These are phyloP conservation scores for Saccharomycopsis vini DNA, from an alignment of 805 yeast species.

Conservation along the genomic window DNA sequence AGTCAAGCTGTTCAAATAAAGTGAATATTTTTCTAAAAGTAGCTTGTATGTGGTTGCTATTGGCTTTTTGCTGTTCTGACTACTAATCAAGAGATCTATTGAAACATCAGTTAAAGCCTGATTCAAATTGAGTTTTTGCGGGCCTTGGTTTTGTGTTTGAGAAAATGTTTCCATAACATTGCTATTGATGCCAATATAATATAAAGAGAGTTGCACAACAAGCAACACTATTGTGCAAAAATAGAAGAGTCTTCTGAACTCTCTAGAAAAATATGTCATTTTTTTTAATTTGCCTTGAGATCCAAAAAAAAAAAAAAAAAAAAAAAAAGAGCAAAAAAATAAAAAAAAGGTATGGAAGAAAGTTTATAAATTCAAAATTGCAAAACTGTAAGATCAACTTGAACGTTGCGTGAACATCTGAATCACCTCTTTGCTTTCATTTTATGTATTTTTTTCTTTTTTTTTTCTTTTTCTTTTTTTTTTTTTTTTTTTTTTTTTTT, in stretches of 20 bases:
- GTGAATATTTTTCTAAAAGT: slow-evolving; percentile 5
- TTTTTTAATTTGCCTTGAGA: too few species aligned
- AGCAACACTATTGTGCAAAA: not conserved
- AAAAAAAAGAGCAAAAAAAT: too few species aligned
- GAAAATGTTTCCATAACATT: not conserved
- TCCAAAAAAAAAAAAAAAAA: too few species aligned
- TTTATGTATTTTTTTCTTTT: too few species aligned
- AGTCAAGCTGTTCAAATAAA: slow-evolving; percentile 8
- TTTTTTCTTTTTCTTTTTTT: too few species aligned
- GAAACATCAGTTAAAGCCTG: not conserved
- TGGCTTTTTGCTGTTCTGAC: slow-evolving; percentile 9
- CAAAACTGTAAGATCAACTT: too few species aligned
- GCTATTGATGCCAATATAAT: not conserved
- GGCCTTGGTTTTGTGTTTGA: not conserved
- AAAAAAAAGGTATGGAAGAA: too few species aligned
- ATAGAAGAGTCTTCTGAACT: slow-evolving; percentile 5
- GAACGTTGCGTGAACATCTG: too few species aligned
- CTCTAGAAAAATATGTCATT: slow-evolving; percentile 5
- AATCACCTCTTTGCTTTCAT: too few species aligned
- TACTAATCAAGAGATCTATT: slow-evolving; percentile 5
- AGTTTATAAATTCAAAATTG: too few species aligned
- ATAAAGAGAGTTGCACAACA: slow-evolving; percentile 3
- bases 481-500: too few species aligned
- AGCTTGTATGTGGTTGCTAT: slow-evolving; percentile 9
- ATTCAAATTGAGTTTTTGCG: not conserved